Evolutionary conservation across 495 filamentous ascomycete species (phyloP), one percentile per base, ranked within the genome.

Genomic region (Tuber brumale): DNA sequence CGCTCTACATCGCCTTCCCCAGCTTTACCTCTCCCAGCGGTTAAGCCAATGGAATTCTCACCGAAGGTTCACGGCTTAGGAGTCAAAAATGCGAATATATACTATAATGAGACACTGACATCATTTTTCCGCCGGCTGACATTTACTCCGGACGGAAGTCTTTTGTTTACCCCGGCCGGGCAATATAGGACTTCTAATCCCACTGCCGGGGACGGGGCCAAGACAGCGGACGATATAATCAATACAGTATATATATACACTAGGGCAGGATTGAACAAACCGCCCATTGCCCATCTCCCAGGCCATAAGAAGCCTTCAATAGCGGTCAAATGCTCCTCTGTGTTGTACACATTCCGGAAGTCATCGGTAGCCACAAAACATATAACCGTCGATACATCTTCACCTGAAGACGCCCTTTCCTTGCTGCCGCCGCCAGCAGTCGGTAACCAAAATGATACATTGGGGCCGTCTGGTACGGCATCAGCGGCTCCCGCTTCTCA

Each of bases 211-310:
- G 94, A 97, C 70, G 87, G 90, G 43, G 84, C 86, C 3, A 97
- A 94, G 84, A 88, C 89, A 3, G 87, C 88, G 0, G 94, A 94
- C 76, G 95, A 99, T 61, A 87, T 97, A 51, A 93, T 92, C 84
- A 99, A 99, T 82, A 99, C 96, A 0, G 96, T 98, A 42, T 99
- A 98, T 84, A 93, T 99, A 70, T 99, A 99, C 83, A 97, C 95
- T 0, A 89, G 96, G 76, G 96, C 94, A 27, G 96, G 96, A 19
- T 92, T 99, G 80, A 98, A 97, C 84, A 97, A 95, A 83, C 94
- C 96, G 21, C 96, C 96, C 23, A 92, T 99, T 75, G 94, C 96
- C n/a, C 95, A 97, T 85, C 88, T 99, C 44, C 96, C 96, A 0
- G 96, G 95, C 2, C 95, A 97, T 81, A 99, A 97, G 86, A 99